Evolutionary conservation across 345 rosid genomes (phyloP), one percentile per base, ranked within the genome.

Genomic region (Salix udensis): DNA sequence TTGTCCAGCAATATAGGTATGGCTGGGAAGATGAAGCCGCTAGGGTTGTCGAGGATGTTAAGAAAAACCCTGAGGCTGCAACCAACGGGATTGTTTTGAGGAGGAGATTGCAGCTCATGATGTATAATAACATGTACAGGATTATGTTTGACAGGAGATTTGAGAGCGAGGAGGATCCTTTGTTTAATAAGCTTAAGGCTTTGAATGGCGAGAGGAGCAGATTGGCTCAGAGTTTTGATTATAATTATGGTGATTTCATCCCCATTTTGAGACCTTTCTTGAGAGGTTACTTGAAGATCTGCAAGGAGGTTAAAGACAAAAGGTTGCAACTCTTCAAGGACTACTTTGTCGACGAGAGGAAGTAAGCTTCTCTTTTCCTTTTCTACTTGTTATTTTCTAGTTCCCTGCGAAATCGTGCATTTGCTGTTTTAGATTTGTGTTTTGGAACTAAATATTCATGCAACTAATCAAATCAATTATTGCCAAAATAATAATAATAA

Each of bases 61-160:
- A 76, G 87, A 94, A 89, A 77, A 88, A 84, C 50, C 94, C 93
- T 0, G 93, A 88, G 28, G 81, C 99, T 0, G 90, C 97, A n/a
- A 90, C 91, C 1, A 79, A 68, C 26, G 89, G 98, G 34, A 88
- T 93, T 34, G 97, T 96, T 23, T 77, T 96, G 72, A 82, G 99
- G 77, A 82, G 82, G 77, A 77, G 98, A 21, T 76, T 96, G 81
- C 99, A 96, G 79, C 84, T 94, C 52, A 84, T 96, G 99, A 96
- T 96, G 99, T 96, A 96, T 79, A 96, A 96, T 74, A 96, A 96
- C 80, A 90, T 96, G 97, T 96, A 87, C 80, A 82, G 97, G 72
- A 92, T 94, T 71, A 96, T 96, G 98, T 94, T 94, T 37, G 99
- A 96, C n/a, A 76, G 91, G 67, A 84, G 99, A 68, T 96, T 96